phyloP scores from a whole-genome alignment of 2,329 filamentous ascomycete species.

The Metarhizium album region DNA sequence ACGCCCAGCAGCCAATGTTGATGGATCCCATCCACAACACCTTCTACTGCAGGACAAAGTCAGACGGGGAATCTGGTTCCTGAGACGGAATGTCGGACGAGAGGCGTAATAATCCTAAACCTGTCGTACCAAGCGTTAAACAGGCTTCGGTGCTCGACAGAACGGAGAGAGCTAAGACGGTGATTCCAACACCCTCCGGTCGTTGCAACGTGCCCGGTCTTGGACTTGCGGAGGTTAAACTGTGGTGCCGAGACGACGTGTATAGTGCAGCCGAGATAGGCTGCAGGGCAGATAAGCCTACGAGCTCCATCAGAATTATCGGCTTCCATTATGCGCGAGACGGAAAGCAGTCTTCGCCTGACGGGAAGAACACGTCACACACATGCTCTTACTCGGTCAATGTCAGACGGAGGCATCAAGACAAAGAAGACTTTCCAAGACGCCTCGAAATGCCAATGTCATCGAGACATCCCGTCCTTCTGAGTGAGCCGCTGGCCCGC shows the following conservation, averaged over 20 bases:
- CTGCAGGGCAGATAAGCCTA: constrained; percentile 16
- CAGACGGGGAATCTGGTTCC: constrained; percentile 22
- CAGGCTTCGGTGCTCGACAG: constrained; percentile 17
- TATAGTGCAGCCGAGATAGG: constrained; percentile 13
- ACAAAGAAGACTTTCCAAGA: constrained; percentile 26
- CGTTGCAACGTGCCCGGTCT: constrained; percentile 9
- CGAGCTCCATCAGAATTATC: constrained; percentile 18
- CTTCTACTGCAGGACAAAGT: constrained; percentile 20
- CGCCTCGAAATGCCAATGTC: constrained; percentile 25
- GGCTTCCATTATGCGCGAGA: constrained; percentile 24
- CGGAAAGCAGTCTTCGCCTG: constrained; percentile 25
- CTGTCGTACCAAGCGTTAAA: constrained; percentile 23
- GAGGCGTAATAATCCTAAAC: constrained; percentile 14
- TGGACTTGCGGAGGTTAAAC: constrained; percentile 21
- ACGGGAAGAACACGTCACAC: constrained; percentile 26
- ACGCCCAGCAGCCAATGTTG: constrained; percentile 27
- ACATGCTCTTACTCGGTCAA: constrained; percentile 21
- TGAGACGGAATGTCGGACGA: constrained; percentile 17
- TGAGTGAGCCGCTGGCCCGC: constrained; percentile 24
- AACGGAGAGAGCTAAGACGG: constrained; percentile 18
- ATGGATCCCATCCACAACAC: constrained; percentile 24
- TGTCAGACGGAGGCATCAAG: too few species aligned
- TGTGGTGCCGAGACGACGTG: constrained; percentile 20
- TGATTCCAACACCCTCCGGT: constrained; percentile 18
- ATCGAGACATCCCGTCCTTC: constrained; percentile 26